These are phyloP conservation scores for Laguncularia racemosa DNA, from an alignment of 345 rosid species.

Conservation along the genomic window DNA sequence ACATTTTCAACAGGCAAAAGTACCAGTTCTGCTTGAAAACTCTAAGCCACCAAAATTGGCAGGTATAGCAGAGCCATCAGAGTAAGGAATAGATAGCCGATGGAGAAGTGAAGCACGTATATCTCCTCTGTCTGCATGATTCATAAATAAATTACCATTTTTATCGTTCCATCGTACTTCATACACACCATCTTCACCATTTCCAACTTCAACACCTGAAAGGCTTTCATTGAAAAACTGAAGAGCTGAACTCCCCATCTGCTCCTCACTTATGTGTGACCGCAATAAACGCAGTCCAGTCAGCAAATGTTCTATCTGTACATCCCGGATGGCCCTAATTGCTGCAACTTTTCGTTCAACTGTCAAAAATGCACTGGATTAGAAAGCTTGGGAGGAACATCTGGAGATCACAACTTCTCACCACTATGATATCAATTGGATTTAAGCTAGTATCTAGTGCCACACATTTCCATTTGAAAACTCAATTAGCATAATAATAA, in stretches of 20 bases:
- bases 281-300: slow-evolving; percentile 55
- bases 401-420: too few species aligned
- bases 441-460: too few species aligned
- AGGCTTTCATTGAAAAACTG: slow-evolving; percentile 58
- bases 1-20: neutral
- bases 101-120: slow-evolving; percentile 44
- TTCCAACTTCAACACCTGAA: slow-evolving; percentile 40
- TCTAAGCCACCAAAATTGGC: slow-evolving; percentile 45
- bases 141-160: slow-evolving; percentile 21
- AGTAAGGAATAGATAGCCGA: slow-evolving; percentile 46
- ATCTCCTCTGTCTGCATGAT: slow-evolving; percentile 24
- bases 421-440: too few species aligned
- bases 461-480: too few species aligned
- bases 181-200: slow-evolving; percentile 40
- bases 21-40: slow-evolving; percentile 43
- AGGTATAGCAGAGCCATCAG: slow-evolving; percentile 22
- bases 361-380: slow-evolving; percentile 9
- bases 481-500: too few species aligned
- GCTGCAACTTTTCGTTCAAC: slow-evolving; percentile 67
- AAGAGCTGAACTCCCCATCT: slow-evolving; percentile 41
- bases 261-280: slow-evolving; percentile 46
- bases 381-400: too few species aligned
- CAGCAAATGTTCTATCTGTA: slow-evolving; percentile 52
- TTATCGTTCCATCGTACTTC: slow-evolving; percentile 41
- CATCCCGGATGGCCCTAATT: slow-evolving; percentile 64